Conservation (phyloP, 129 eudicot species). For the Silybum marianum region DNA sequence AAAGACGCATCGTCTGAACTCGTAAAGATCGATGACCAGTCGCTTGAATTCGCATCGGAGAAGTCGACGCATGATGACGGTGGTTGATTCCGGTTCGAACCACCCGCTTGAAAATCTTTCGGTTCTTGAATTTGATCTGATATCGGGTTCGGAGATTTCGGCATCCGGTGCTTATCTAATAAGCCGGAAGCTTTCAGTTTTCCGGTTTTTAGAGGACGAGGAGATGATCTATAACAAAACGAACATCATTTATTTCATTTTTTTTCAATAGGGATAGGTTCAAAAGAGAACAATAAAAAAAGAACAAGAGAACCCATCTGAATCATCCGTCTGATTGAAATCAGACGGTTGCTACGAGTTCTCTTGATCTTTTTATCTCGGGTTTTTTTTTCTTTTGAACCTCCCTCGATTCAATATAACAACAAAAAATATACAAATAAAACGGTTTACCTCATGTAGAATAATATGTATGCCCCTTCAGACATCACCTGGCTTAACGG, state of each 20-base stretch:
- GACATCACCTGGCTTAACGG: slow-evolving; percentile 83
- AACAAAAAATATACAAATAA: not conserved
- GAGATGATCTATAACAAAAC: slow-evolving; percentile 52
- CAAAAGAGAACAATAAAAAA: not conserved
- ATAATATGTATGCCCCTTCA: slow-evolving; percentile 92
- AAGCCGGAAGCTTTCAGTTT: slow-evolving; percentile 20
- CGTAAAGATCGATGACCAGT: slow-evolving; percentile 78
- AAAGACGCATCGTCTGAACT: slow-evolving; percentile 96
- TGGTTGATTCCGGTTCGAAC: slow-evolving; percentile 30
- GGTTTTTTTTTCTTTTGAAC: no score
- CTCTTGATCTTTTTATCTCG: not conserved
- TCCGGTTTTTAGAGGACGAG: slow-evolving; percentile 53
- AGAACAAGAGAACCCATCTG: not conserved
- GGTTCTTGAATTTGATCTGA: slow-evolving; percentile 40
- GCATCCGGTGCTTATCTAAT: not conserved
- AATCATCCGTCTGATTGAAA: not conserved
- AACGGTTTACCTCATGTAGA: slow-evolving; percentile 82
- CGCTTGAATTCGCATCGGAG: slow-evolving; percentile 79
- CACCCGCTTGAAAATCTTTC: slow-evolving; percentile 20
- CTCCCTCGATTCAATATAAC: not conserved
- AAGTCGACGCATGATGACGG: slow-evolving; percentile 46
- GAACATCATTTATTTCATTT: not conserved
- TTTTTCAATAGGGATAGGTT: not conserved
- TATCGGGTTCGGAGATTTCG: slow-evolving; percentile 44
- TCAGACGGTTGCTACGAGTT: not conserved